Evolutionary conservation across 73 alveolate genomes (phyloP).

Genomic region (Uronychia binucleata): DNA sequence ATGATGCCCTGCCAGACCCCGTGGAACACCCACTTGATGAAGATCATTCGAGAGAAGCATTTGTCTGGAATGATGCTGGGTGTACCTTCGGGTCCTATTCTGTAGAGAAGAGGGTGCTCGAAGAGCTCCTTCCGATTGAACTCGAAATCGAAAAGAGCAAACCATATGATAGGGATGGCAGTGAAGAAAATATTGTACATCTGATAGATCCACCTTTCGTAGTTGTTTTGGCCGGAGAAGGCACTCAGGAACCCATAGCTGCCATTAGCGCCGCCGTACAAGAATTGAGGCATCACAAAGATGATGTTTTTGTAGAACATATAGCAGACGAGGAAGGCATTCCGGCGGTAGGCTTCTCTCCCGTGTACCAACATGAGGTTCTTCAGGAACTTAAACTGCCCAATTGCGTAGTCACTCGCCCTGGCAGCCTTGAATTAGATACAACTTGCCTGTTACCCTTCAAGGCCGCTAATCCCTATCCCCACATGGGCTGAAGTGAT

Average conservation of each 20-base stretch:
- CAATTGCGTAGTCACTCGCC: slow-evolving; percentile 89
- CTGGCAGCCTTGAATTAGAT: too few species aligned
- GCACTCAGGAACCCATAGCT: slow-evolving; percentile 83
- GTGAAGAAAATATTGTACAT: slow-evolving; percentile 88
- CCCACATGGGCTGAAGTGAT: slow-evolving; percentile 96
- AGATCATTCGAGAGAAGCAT: slow-evolving; percentile 66
- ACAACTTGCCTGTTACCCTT: slow-evolving; percentile 98
- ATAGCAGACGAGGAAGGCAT: slow-evolving; percentile 82
- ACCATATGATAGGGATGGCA: slow-evolving; percentile 86
- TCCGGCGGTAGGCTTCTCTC: slow-evolving; percentile 94
- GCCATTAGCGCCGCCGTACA: slow-evolving; percentile 70
- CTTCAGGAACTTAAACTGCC: slow-evolving; percentile 73
- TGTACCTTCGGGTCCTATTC: slow-evolving; percentile 63
- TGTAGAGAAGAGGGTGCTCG: slow-evolving; percentile 61
- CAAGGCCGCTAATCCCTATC: slow-evolving; percentile 94
- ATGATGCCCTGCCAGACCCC: slow-evolving; percentile 74
- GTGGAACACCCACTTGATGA: slow-evolving; percentile 86
- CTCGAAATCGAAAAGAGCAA: slow-evolving; percentile 92
- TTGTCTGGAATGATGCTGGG: slow-evolving; percentile 36
- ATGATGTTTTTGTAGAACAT: slow-evolving; percentile 93
- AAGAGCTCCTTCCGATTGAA: slow-evolving; percentile 46
- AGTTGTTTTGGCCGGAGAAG: slow-evolving; percentile 86
- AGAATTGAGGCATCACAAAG: slow-evolving; percentile 39
- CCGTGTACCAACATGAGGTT: slow-evolving; percentile 83
- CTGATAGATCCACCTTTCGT: slow-evolving; percentile 91